These are phyloP conservation scores for Limonium bicolor DNA, from an alignment of 148 eudicot species.

Conservation along the genomic window DNA sequence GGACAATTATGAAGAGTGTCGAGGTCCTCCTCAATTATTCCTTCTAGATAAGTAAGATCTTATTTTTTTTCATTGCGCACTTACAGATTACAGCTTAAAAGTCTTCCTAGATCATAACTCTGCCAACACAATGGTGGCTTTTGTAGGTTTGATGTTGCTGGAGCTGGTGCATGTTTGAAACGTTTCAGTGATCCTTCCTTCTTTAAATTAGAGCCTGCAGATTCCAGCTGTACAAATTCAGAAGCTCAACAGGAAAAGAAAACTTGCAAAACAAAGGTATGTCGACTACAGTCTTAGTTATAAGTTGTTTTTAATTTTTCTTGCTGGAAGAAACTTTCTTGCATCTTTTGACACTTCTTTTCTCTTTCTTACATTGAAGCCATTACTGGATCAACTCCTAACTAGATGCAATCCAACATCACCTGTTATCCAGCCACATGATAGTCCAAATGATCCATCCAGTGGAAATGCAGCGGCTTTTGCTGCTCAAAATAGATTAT, in stretches of 20 bases:
- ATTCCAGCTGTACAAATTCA: constrained; percentile 25
- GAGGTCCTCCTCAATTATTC: constrained; percentile 90
- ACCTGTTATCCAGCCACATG: too few relatives aligned
- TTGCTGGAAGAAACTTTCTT: too few relatives aligned
- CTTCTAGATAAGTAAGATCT: constrained; percentile 81
- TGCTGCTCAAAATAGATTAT: too few relatives aligned
- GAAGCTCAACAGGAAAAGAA: constrained; percentile 75
- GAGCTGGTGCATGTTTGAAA: constrained; percentile 95
- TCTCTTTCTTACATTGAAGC: too few relatives aligned
- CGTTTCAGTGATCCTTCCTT: constrained; percentile 96
- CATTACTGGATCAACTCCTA: too few relatives aligned
- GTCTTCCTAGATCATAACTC: neutral
- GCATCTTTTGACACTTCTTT: too few relatives aligned
- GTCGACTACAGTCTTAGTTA: neutral
- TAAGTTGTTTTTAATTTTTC: too few relatives aligned
- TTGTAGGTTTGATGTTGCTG: constrained; percentile 91
- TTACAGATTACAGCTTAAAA: neutral
- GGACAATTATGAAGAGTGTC: constrained; percentile 96
- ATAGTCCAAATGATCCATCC: too few relatives aligned
- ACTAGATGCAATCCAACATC: too few relatives aligned
- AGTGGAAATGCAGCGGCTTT: too few relatives aligned
- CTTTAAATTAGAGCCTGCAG: constrained; percentile 45
- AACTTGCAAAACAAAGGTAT: constrained; percentile 71
- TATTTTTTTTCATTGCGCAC: neutral
- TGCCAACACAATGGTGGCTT: neutral